Evolutionary conservation across 2,329 filamentous ascomycete species (phyloP).

Genomic region (Pseudogymnoascus sp.): DNA sequence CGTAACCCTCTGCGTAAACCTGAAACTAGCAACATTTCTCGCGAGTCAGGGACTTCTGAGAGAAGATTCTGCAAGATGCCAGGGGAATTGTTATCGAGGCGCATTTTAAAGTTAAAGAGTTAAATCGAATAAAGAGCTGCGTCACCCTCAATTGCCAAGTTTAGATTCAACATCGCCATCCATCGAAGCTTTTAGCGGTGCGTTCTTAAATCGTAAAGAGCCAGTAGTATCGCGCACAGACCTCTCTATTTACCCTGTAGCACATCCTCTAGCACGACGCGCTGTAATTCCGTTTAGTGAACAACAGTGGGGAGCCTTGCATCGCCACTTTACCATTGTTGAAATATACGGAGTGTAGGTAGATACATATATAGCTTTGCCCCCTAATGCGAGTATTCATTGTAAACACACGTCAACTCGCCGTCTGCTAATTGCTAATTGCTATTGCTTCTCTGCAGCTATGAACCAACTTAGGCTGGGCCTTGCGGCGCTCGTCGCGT

Average conservation of each 20-base stretch:
- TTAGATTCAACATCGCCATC: neutral
- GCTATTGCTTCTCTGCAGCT: neutral
- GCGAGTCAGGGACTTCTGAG: neutral
- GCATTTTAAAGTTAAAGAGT: neutral
- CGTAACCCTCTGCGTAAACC: neutral
- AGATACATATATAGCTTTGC: constrained; percentile 1
- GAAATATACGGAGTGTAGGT: neutral
- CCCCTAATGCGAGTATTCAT: neutral
- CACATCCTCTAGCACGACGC: neutral
- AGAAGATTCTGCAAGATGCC: neutral
- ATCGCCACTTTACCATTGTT: neutral
- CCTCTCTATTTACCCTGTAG: neutral
- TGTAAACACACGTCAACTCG: neutral
- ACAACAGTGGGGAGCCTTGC: neutral
- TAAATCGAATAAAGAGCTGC: neutral
- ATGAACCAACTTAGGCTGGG: neutral
- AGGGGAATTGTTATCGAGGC: neutral
- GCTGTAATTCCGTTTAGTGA: neutral
- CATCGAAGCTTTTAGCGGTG: neutral
- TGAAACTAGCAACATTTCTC: neutral
- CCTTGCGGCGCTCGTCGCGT: constrained; percentile 14
- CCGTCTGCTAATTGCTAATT: neutral
- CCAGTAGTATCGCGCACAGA: neutral
- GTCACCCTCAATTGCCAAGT: neutral
- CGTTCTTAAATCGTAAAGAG: neutral